Evolutionary conservation across 2,329 filamentous ascomycete species (phyloP), one percentile per base, ranked within the genome.

Genomic region (Sporothrix curviconia): DNA sequence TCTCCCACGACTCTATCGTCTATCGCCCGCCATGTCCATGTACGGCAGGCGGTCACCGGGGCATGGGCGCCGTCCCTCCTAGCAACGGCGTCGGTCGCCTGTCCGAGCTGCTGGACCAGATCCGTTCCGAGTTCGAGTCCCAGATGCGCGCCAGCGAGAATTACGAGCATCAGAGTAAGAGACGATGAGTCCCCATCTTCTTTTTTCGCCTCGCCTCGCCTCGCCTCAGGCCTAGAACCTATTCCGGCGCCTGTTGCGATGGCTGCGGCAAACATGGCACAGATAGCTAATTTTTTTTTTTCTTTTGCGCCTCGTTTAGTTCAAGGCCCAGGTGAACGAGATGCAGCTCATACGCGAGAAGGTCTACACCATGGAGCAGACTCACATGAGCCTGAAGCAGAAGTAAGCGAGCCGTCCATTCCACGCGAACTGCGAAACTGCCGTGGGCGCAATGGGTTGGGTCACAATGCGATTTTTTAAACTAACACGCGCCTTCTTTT

Each of bases 331-430:
- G 71, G 87, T 96, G 63, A 87, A 92, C 68, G 94, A 99, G 75
- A 94, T 97, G 81, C 90, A 96, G 70, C 82, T 96, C 68, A 90
- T 99, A 51, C 82, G 92, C 62, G 87, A 92, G 69, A 96, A 96
- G 74, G 90, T 99, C 60, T 96, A 90, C 68, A 84, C 89, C 66
- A 84, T 99, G 71, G 94, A 99, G 72, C 91, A 95, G 70, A 84
- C 86, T 50, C 94, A 97, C 68, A 81, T 92, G 66, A 84, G 83
- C 55, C 84, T 96, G 68, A 97, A 97, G 78, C 81, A 86, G 72
- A 95, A 96, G 92, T 97, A 78, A 70, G 86, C 74, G 6, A 28
- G 14, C 24, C 7, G 6, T 24, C n/a, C 12, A 5, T 11, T n/a
- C 44, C 2, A 37, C n/a, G 9, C 37, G 36, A 32, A 2, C 5